Evolutionary conservation across 208 protist species (phyloP).

Genomic region (Plasmodiophora brassicae): DNA sequence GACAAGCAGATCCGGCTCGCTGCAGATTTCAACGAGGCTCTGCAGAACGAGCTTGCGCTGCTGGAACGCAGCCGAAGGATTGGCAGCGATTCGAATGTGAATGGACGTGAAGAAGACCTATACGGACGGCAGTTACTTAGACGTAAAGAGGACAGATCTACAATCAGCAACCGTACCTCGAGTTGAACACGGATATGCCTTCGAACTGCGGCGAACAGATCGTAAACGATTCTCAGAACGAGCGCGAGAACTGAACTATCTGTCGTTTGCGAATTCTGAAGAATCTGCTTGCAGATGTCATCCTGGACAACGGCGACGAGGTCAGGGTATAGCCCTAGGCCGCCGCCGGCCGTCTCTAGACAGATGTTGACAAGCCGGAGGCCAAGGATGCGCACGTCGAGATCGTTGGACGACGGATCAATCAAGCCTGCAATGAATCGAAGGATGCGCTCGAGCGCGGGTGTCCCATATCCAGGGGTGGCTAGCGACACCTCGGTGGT

Average conservation of each 20-base stretch:
- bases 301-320: slow-evolving; percentile 5
- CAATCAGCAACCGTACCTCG: neutral
- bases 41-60: neutral
- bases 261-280: slow-evolving; percentile 11
- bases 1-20: slow-evolving; percentile 2
- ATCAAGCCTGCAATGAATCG: neutral
- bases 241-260: neutral
- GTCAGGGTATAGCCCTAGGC: neutral
- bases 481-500: neutral
- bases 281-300: slow-evolving; percentile 11
- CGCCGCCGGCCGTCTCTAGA: neutral
- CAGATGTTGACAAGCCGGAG: slow-evolving; percentile 10
- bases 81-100: neutral
- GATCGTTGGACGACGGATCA: neutral
- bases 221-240: neutral
- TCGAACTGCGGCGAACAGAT: neutral
- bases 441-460: neutral
- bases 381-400: neutral
- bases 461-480: neutral
- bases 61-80: neutral
- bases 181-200: slow-evolving; percentile 9
- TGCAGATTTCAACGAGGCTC: slow-evolving; percentile 26
- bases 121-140: neutral
- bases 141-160: neutral
- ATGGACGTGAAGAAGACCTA: slow-evolving; percentile 26